Percentiles rank a stretch among this genome's conserved stretches.
Evolutionary conservation across 73 alveolate genomes (phyloP).

Genomic region (Paraurostyla sp.): DNA sequence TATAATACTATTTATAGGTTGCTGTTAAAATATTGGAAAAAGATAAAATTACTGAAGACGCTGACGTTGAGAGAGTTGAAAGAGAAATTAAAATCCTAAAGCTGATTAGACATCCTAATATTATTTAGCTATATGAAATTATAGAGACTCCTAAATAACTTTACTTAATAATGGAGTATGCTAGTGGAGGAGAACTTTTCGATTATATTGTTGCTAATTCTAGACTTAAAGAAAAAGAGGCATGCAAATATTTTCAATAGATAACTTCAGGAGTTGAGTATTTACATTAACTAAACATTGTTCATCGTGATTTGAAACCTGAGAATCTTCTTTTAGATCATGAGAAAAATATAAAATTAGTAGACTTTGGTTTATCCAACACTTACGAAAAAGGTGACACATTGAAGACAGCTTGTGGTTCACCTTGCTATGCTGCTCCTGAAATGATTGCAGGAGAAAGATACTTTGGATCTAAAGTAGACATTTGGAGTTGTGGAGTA

Average conservation of each 20-base stretch:
- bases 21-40: conserved; percentile 87
- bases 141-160: conserved; percentile 75
- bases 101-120: conserved; percentile 78
- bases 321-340: conserved; percentile 71
- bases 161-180: conserved; percentile 84
- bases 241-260: conserved; percentile 81
- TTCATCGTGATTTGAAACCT: conserved; percentile 82
- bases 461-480: conserved; percentile 66
- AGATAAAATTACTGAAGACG: conserved; percentile 81
- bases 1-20: not conserved
- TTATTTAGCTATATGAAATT: conserved; percentile 77
- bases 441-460: conserved; percentile 79
- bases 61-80: conserved; percentile 81
- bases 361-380: conserved; percentile 80
- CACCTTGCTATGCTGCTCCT: conserved; percentile 90
- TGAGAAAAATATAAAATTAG: conserved; percentile 70
- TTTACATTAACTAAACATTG: conserved; percentile 71
- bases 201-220: conserved; percentile 79
- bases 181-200: conserved; percentile 88
- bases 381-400: conserved; percentile 69
- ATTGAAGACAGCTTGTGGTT: conserved; percentile 84
- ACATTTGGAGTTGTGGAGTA: conserved; percentile 73
- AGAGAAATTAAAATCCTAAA: conserved; percentile 84
- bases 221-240: conserved; percentile 82
- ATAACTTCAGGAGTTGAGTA: conserved; percentile 87